Evolutionary conservation across 306 rosid genomes (phyloP), one percentile per base, ranked within the genome.

Genomic region (Mimosa pudica): DNA sequence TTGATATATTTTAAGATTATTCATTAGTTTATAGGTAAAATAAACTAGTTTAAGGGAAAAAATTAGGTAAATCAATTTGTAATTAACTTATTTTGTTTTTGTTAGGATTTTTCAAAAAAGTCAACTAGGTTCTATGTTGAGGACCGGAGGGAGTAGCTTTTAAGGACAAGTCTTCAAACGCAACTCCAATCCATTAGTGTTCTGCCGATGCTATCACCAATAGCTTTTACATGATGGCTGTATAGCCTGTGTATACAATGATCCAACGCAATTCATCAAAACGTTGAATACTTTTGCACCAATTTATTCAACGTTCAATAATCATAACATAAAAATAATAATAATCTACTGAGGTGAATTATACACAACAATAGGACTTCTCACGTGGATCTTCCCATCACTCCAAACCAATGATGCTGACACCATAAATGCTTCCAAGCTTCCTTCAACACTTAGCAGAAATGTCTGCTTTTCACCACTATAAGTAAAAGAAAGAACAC

Each of bases 351-450:
- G 32, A 2, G 12, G 36, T 24, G 65, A 60, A 60, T 60, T 9
- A 24, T 20, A 66, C 18, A 80, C 79, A 1, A 74, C 51, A 66
- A 74, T 80, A 16, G 83, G 79, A 41, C 79, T 74, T 38, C 83
- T 73, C 18, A 66, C 83, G 73, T 38, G 74, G 51, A 65, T 30
- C 7, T 24, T 74, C 1, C 79, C 52, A n/a, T 80, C 79, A 74
- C 68, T 58, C 83, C 83, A 80, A 18, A 52, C 6, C 44, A 80
- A 74, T 42, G 69, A 54, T 10, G 83, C 75, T 2, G 83, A 80
- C 2, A 44, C 70, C 1, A 74, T 10, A 0, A 14, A 60, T 8
- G 36, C 65, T 60, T 60, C 65, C 36, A 18, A 20, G 65, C 3
- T 80, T 17, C 83, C 83, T 41, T 65, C 69, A 32, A 80, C 58